These are phyloP conservation scores for Fusarium veterinarium DNA, from an alignment of 2,329 filamentous ascomycete species.

Conservation along the genomic window DNA sequence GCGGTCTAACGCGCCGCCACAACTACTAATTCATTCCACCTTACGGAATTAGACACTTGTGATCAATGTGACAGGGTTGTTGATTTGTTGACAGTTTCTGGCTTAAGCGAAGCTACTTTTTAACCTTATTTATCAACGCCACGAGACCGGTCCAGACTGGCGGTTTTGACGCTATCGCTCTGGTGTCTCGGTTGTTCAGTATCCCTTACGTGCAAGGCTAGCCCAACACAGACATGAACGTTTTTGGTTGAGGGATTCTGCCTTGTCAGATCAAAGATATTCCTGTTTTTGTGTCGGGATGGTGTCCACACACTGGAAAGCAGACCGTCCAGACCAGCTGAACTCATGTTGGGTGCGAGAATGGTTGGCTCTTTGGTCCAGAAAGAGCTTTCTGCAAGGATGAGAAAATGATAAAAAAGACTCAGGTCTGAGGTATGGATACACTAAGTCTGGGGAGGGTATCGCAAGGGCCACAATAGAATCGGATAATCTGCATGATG, in stretches of 20 bases:
- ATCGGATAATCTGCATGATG: no score
- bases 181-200: neutral
- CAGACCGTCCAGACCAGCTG: neutral
- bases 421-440: neutral
- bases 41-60: neutral
- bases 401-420: neutral
- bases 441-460: neutral
- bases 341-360: neutral
- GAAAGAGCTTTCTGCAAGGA: neutral
- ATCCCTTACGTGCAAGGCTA: neutral
- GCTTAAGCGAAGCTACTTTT: slow-evolving; percentile 10
- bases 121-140: slow-evolving; percentile 18
- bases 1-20: neutral
- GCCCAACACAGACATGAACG: neutral
- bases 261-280: neutral
- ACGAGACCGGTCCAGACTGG: slow-evolving; percentile 8
- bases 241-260: neutral
- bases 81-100: neutral
- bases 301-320: neutral
- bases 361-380: neutral
- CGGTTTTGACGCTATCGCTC: neutral
- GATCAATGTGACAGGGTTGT: neutral
- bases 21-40: slow-evolving; percentile 1
- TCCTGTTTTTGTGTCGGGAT: neutral
- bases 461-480: no score